Evolutionary conservation across 1,139 yeast genomes (phyloP).

Genomic region (Pichia sp.): DNA sequence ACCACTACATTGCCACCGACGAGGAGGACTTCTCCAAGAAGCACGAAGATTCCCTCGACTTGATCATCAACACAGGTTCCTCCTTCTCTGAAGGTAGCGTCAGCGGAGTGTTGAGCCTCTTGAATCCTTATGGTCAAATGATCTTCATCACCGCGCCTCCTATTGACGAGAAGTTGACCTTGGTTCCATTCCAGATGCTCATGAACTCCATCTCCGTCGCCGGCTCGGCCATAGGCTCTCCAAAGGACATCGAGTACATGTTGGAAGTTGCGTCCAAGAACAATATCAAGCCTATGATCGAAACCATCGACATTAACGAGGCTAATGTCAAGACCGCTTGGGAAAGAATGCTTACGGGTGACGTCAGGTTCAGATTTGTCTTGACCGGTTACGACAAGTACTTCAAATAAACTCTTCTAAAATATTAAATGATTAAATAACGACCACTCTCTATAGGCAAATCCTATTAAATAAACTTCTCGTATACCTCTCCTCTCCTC

Average conservation of each 20-base stretch:
- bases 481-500: too few species aligned
- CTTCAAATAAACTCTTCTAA: conserved; percentile 12
- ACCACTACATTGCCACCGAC: conserved; percentile 47
- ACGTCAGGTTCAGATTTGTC: conserved; percentile 63
- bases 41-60: conserved; percentile 40
- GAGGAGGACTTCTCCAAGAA: conserved; percentile 32
- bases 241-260: conserved; percentile 51
- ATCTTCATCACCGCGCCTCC: conserved; percentile 46
- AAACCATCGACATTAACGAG: conserved; percentile 48
- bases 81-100: conserved; percentile 38
- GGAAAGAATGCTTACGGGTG: conserved; percentile 47
- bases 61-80: conserved; percentile 47
- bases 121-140: conserved; percentile 41
- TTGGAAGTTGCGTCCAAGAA: conserved; percentile 51
- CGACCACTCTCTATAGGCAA: too few species aligned
- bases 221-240: conserved; percentile 39
- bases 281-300: conserved; percentile 54
- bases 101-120: conserved; percentile 33
- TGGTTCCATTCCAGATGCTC: conserved; percentile 31
- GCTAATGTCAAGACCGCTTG: conserved; percentile 47
- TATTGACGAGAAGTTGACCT: conserved; percentile 27
- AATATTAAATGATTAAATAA: too few species aligned
- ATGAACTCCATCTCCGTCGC: conserved; percentile 34
- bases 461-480: too few species aligned
- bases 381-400: conserved; percentile 48